These are phyloP conservation scores for Pseudonitzschia delicatissima DNA, from an alignment of 108 stramenopile species.

Conservation along the genomic window DNA sequence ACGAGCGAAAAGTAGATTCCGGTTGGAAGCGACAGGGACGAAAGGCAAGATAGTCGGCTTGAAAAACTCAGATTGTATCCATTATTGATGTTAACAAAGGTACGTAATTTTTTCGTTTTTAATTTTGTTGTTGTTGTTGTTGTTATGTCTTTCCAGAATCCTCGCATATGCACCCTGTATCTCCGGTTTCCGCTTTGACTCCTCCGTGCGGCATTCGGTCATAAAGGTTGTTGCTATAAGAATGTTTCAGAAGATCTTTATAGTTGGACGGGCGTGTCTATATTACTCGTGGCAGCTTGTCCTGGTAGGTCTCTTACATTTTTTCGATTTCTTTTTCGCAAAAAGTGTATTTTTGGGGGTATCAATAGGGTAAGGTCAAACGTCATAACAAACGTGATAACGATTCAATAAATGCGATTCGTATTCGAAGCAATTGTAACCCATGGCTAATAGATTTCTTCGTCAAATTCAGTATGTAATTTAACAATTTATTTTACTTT, in stretches of 20 bases:
- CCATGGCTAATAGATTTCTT: no score
- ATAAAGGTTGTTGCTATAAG: conserved; percentile 12
- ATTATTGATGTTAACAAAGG: no score
- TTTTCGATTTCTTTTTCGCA: no score
- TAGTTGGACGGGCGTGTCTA: conserved; percentile 10
- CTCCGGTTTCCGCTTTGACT: conserved; percentile 10
- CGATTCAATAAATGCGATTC: no score
- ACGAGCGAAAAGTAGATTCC: conserved; percentile 14
- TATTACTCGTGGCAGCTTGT: conserved; percentile 9
- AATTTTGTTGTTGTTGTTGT: neutral
- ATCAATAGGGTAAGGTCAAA: no score
- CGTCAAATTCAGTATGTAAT: no score
- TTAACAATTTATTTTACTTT: no score
- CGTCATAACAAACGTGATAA: no score
- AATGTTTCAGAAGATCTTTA: conserved; percentile 12
- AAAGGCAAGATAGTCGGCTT: neutral
- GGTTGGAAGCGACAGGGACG: conserved; percentile 18
- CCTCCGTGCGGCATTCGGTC: conserved; percentile 11
- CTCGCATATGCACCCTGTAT: conserved; percentile 7
- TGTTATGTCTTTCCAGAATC: neutral
- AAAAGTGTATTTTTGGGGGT: no score
- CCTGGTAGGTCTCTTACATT: conserved; percentile 15
- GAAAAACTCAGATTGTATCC: no score
- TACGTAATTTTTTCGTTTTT: neutral
- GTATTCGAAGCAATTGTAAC: no score